Base-by-base conservation (phyloP, 1,284 basidiomycete genomes). In the Veloporphyrellus conicus region DNA sequence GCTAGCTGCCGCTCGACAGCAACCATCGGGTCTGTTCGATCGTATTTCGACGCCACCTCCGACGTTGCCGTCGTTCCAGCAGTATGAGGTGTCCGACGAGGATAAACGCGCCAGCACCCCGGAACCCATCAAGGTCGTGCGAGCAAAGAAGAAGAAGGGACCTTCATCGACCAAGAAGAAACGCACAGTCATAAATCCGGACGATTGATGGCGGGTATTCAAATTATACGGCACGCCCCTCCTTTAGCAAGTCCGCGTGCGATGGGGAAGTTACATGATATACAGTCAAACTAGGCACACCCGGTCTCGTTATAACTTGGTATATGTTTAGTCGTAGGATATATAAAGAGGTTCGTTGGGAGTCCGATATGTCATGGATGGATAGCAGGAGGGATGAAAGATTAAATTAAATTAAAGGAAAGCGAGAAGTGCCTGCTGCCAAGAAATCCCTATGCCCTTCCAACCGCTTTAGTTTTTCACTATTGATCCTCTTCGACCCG, bases 101-200 rank as follows among this genome's bases (percentile, higher is more conserved):
- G 74, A 78, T 23, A 65, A 74, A 19, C 71, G 76, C n/a, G 71
- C 77, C 6, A 73, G 70, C 43, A 79, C 79, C 2, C 83, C 84
- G 10, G 81, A 86, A 41, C 78, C 86, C 2, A 87, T 89, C 61
- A 84, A 82, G 60, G 87, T 90, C 34, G 81, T 76, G 12, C 75
- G 84, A 34, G 71, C 78, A 29, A 83, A 78, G 64, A 91, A 90
- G 64, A 91, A 90, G 75, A 89, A 87, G 67, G 66, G 63, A 14
- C 73, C 75, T 43, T 69, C 71, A 14, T 71, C 75, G n/a, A 70
- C 70, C 40, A 83, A 79, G 66, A 84, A 84, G 71, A 85, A 81
- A 75, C 74, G 76, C 69, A 75, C 73, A 54, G 54, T 60, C 23
- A n/a, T n/a, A n/a, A 52, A 60, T 38, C 57, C 62, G 23, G 61